Evolutionary conservation across 768 basidiomycete species (phyloP), one percentile per base, ranked within the genome.

Genomic region (Melanogaster broomeanus): DNA sequence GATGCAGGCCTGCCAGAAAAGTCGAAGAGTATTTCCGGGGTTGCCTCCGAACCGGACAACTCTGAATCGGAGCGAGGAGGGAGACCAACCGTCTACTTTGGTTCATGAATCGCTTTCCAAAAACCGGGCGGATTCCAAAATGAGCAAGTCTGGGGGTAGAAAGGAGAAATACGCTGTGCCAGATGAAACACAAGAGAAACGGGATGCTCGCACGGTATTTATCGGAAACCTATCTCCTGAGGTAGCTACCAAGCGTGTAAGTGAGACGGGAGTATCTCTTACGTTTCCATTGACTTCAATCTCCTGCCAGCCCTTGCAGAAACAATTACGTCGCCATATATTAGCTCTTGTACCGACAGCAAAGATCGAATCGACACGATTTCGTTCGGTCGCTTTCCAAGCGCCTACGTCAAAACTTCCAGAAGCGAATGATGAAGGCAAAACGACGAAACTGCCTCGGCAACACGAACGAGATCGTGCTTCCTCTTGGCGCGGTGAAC

Each of bases 321-420:
- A 93, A 65, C 81, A 85, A 56, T 74, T 98, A 25, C 84, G 84
- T 53, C 78, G 81, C 24, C 90, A 95, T 65, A 78, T 98, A 55
- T 75, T 93, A 21, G 72, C 85, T 1, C 78, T 82, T 55, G 77
- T 90, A 13, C 85, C 90, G 3, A 70, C 77, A 0, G 84, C 90
- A 46, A 92, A 89, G 73, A 87, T 97, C 56, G 96, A 98, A 63
- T 94, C 93, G 5, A 80, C 84, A 22, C 91, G 96, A 38, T 97
- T 96, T 77, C 91, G 96, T 45, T 97, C 94, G 15, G 80, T 97
- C 44, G 87, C 94, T 1, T 98, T 98, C 75, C 84, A 90, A 56
- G 78, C 78, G 0, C 91, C 96, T 10, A 92, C 92, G 1, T 68
- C 86, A 11, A 78, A 82, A 56, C 74, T 85, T 16, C 77, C 83